Percentiles rank a stretch among this genome's conserved stretches.
Conservation (phyloP, 2,329 filamentous ascomycete species). For the Lachnellula occidentalis region DNA sequence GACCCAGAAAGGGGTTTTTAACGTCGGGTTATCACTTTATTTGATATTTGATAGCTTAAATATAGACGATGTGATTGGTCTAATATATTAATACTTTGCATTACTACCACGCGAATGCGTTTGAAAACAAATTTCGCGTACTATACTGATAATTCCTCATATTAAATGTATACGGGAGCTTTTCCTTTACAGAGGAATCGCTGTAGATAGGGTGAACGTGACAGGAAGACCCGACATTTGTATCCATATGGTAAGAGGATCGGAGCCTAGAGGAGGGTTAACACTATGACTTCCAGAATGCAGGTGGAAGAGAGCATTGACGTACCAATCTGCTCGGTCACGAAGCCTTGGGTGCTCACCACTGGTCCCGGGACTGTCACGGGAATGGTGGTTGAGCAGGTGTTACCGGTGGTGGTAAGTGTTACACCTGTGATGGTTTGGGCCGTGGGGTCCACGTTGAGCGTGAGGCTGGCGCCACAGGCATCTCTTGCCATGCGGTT, state of each 20-base stretch:
- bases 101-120: background rate
- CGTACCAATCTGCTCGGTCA: slow-evolving; percentile 37
- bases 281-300: too few relatives aligned
- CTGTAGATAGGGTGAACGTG: slow-evolving; percentile 35
- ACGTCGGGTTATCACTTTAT: background rate
- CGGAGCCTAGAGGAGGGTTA: slow-evolving; percentile 34
- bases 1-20: background rate
- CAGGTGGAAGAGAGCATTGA: background rate
- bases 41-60: too few relatives aligned
- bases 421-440: slow-evolving; percentile 24
- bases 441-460: slow-evolving; percentile 9
- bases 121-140: too few relatives aligned
- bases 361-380: slow-evolving; percentile 34
- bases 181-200: slow-evolving; percentile 13
- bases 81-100: background rate
- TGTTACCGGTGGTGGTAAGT: slow-evolving; percentile 38
- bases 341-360: slow-evolving; percentile 18
- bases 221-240: slow-evolving; percentile 40
- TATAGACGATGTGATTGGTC: too few relatives aligned
- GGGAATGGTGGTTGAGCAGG: slow-evolving; percentile 19
- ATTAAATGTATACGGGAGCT: too few relatives aligned
- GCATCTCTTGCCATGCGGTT: slow-evolving; percentile 36
- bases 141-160: too few relatives aligned
- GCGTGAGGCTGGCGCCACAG: slow-evolving; percentile 19
- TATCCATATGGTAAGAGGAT: slow-evolving; percentile 46